Base-by-base conservation (phyloP, 1,139 yeast species). In the Candida smagusa region DNA sequence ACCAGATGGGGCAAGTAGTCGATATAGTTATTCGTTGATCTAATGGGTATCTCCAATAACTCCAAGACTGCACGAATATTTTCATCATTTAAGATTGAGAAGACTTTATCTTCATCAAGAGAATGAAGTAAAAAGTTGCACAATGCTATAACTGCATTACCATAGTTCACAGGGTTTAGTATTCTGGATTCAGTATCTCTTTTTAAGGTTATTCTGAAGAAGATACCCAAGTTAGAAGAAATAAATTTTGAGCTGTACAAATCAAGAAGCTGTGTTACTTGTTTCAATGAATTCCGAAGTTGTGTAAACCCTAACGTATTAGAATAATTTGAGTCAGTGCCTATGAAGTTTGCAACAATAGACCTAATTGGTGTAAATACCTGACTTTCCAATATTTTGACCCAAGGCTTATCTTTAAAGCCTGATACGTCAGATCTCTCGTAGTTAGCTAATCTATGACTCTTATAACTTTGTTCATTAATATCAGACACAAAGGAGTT, bases 71-170 rank as follows among this genome's bases (percentile, higher is more conserved):
- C 84, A 7, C 84, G 71, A 13, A 84, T 70, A 24, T 68, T 66
- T 13, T 74, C 66, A 13, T 73, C 71, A 9, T 74, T 70, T 2
- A 81, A 74, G 7, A 73, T 63, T 7, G 44, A 38, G 28, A 76
- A 72, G 37, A 64, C 72, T 39, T 76, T 77, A 47, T 82, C 89
- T 53, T 83, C 88, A 41, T 75, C 79, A 22, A 77, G 67, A 0
- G 89, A 79, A 48, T 73, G 78, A n/a, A 76, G 65, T 26, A 81
- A 63, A 40, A 82, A 63, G 38, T 81, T 70, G 3, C 86, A 62
- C 9, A 82, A 56, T 1, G 85, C 69, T 33, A 82, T 72, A n/a
- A 81, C 75, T 0, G 86, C 77, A 52, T 82, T 80, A 2, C 86
- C 85, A 40, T 72, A 71, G 36, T 74, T 71, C 4, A 70, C 76